Conservation (phyloP, 768 basidiomycete species). For the Amylocystis lapponica region DNA sequence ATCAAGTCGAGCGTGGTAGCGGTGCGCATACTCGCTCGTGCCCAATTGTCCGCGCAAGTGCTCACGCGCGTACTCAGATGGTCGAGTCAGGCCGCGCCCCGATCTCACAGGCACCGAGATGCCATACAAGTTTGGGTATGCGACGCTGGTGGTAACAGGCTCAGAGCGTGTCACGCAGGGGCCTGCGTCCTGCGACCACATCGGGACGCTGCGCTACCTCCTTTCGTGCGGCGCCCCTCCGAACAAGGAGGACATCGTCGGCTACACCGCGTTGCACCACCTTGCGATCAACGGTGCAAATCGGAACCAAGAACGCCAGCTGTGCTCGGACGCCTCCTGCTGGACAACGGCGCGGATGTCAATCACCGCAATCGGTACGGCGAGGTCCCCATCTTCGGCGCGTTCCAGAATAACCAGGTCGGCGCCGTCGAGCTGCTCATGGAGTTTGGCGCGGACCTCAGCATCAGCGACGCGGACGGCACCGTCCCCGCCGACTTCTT, state of each 20-base stretch:
- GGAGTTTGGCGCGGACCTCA: constrained; percentile 43
- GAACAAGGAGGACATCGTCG: constrained; percentile 39
- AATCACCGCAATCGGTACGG: constrained; percentile 47
- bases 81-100: constrained; percentile 12
- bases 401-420: constrained; percentile 4
- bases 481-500: constrained; percentile 26
- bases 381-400: constrained; percentile 30
- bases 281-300: constrained; percentile 27
- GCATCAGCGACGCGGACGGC: constrained; percentile 35
- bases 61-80: neutral
- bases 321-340: constrained; percentile 32
- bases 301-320: neutral
- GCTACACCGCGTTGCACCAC: constrained; percentile 47
- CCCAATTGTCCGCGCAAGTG: neutral
- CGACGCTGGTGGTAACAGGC: constrained; percentile 9
- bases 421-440: constrained; percentile 37
- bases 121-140: constrained; percentile 14
- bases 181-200: constrained; percentile 15
- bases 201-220: constrained; percentile 36
- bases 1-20: neutral
- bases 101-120: constrained; percentile 14
- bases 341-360: constrained; percentile 43
- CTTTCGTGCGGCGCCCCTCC: constrained; percentile 35
- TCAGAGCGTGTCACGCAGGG: constrained; percentile 9
- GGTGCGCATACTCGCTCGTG: neutral